Percentiles rank a stretch among this genome's conserved stretches.
phyloP scores from a whole-genome alignment of 352 stramenopile genomes.

The Hyaloperonospora arabidopsidis region DNA sequence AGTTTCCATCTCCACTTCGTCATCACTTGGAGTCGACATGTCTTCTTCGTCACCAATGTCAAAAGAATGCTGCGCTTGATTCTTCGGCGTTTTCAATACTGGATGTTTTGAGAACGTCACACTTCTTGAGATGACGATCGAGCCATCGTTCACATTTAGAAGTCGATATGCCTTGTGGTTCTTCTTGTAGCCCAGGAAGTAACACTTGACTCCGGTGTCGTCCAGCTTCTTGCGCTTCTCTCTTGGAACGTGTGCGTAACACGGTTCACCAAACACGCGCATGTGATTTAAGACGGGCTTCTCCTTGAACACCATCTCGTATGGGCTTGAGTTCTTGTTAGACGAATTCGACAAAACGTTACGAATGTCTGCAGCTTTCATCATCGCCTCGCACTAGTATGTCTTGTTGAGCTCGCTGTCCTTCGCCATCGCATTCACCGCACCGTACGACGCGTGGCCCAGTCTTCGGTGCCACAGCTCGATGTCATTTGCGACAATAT shows the following conservation, averaged over 20 bases:
- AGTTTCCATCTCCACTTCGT: background rate
- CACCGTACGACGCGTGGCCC: background rate
- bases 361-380: background rate
- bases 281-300: background rate
- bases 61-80: background rate
- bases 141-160: background rate
- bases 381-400: background rate
- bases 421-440: background rate
- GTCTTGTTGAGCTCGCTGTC: background rate
- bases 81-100: background rate
- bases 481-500: background rate
- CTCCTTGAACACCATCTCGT: background rate
- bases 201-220: no score
- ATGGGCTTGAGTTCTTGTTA: background rate
- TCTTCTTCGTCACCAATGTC: background rate
- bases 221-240: background rate
- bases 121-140: background rate
- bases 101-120: background rate
- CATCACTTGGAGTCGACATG: no score
- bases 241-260: background rate
- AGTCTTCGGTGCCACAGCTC: constrained; percentile 2
- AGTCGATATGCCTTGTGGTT: background rate
- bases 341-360: no score
- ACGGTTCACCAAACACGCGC: background rate
- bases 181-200: background rate